phyloP scores from a whole-genome alignment of 345 rosid genomes.

The Noccaea caerulescens region DNA sequence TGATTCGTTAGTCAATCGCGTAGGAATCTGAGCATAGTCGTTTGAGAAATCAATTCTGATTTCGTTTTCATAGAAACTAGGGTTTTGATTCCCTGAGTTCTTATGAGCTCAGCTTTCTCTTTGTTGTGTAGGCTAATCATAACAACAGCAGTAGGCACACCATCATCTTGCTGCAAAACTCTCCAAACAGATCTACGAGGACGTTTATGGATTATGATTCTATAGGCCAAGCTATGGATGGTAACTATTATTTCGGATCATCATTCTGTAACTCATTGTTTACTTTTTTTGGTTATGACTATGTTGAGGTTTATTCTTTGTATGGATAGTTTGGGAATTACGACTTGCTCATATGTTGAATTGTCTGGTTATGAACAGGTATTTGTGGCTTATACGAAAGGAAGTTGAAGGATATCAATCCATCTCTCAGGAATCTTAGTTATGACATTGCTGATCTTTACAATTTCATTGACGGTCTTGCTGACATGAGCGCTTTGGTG shows the following conservation, averaged over 20 bases:
- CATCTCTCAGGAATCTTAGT: constrained; percentile 67
- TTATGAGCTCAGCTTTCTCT: constrained; percentile 13
- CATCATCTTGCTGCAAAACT: constrained; percentile 83
- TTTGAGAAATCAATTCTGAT: constrained; percentile 13
- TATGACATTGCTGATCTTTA: constrained; percentile 84
- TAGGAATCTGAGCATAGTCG: background rate
- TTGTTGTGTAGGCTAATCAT: constrained; percentile 59
- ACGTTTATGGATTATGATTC: constrained; percentile 97
- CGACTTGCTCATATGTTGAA: background rate
- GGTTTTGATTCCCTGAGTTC: constrained; percentile 1
- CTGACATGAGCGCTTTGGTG: constrained; percentile 93
- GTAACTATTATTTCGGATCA: constrained; percentile 46
- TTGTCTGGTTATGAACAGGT: constrained; percentile 49
- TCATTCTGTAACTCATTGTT: constrained; percentile 19
- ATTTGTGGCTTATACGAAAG: constrained; percentile 82
- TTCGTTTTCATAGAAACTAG: constrained; percentile 25
- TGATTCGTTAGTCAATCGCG: constrained; percentile 7
- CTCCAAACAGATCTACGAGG: constrained; percentile 78
- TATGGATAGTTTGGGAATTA: background rate
- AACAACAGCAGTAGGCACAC: constrained; percentile 64
- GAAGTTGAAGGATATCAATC: constrained; percentile 81
- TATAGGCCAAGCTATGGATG: constrained; percentile 93
- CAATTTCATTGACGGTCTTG: constrained; percentile 86
- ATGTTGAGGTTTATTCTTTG: constrained; percentile 6
- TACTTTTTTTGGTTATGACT: background rate